Evolutionary conservation across 495 filamentous ascomycete species (phyloP), one percentile per base, ranked within the genome.

Genomic region (Trichoderma asperelloides): DNA sequence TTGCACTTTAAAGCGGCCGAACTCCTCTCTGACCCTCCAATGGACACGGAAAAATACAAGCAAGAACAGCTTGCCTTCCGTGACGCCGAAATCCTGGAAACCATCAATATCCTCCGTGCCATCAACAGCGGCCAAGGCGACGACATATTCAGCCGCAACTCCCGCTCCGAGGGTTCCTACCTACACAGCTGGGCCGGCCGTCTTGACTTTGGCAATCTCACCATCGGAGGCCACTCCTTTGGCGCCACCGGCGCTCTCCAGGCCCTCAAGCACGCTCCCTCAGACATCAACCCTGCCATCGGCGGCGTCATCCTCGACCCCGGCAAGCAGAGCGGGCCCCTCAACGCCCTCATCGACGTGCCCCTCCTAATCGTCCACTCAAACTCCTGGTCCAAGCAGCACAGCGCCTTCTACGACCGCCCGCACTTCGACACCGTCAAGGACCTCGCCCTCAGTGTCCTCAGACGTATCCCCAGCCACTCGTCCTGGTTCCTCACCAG

Each of bases 211-310:
- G 68, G 78, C 40, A 72, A 77, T 15, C 74, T 85, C 69, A 73
- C 82, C 3, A 72, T 85, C 8, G 77, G 72, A 0, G 84, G 84
- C 3, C 84, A 86, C 66, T 82, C 80, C 39, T 85, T 80, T 70
- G 84, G 84, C 41, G 83, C 83, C 0, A 86, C 83, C 0, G 74
- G 77, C 21, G 82, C 84, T 0, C 69, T 85, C 55, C 81, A 83
- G 66, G 77, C 80, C 4, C 72, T 86, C 1, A 71, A 74, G n/a
- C 73, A 71, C 63, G 78, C 76, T 4, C 78, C 71, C n/a, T 78
- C 27, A 65, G 49, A 67, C 45, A 66, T 37, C 28, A 68, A 76
- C 5, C 80, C 81, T 0, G 80, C 82, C 67, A 72, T 71, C 16
- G 81, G 76, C 13, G 80, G 70, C 30, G 73, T 84, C 57, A 76